Conservation (phyloP, 2,329 filamentous ascomycete genomes). For the Clarireedia monteithiana region DNA sequence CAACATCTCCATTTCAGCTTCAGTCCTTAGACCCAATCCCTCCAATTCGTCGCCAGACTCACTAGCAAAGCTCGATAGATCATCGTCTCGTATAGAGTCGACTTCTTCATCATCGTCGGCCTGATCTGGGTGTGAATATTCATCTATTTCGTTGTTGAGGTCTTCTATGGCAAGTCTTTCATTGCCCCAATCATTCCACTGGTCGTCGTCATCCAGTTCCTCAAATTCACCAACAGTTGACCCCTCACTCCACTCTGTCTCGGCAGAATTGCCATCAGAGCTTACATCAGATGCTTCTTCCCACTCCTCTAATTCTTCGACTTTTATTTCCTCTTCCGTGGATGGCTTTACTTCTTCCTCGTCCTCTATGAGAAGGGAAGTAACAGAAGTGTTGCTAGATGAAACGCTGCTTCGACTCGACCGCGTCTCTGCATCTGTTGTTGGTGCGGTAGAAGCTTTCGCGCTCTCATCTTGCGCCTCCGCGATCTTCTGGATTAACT, state of each 20-base stretch:
- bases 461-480: neutral
- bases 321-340: neutral
- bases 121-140: neutral
- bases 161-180: neutral
- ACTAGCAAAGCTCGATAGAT: neutral
- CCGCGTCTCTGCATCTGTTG: neutral
- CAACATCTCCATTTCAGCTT: neutral
- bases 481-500: neutral
- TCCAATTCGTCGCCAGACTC: neutral
- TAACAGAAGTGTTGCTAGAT: neutral
- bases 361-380: neutral
- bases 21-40: neutral
- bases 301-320: neutral
- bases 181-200: constrained; percentile 3
- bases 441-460: neutral
- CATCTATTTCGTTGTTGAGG: neutral
- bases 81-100: neutral
- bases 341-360: neutral
- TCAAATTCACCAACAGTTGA: neutral
- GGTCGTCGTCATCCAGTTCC: neutral
- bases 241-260: constrained; percentile 2
- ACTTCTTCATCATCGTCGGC: neutral
- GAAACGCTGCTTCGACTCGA: neutral
- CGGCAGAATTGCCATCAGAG: neutral
- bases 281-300: neutral